phyloP scores from a whole-genome alignment of 2,329 filamentous ascomycete genomes.

The Drechslerella coelobrocha region DNA sequence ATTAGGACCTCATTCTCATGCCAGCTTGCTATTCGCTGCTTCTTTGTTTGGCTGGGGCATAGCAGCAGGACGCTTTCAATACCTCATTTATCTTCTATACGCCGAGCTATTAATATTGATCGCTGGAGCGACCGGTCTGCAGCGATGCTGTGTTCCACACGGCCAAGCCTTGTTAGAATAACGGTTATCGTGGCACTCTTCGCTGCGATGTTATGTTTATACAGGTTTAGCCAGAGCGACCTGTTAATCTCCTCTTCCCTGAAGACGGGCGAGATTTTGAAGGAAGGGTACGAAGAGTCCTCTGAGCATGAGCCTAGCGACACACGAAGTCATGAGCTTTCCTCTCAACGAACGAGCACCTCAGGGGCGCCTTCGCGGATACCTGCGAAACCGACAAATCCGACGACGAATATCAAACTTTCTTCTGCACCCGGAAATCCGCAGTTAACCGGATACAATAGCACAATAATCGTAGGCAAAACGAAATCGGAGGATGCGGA shows the following conservation, averaged over 20 bases:
- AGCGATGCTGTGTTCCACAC: neutral
- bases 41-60: too few relatives aligned
- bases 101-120: too few relatives aligned
- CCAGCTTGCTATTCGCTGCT: too few relatives aligned
- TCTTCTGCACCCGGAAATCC: too few relatives aligned
- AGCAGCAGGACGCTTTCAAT: too few relatives aligned
- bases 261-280: neutral
- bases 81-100: too few relatives aligned
- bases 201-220: neutral
- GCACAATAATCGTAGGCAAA: slow-evolving; percentile 40
- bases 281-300: neutral
- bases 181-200: neutral
- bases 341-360: neutral
- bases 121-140: too few relatives aligned
- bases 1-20: too few relatives aligned
- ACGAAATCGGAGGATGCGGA: slow-evolving; percentile 18
- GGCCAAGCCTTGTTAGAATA: neutral
- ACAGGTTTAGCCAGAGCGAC: neutral
- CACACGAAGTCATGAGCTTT: neutral
- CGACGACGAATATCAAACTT: too few relatives aligned
- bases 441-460: slow-evolving; percentile 4
- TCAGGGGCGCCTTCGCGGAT: too few relatives aligned
- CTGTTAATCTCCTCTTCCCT: neutral
- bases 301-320: neutral
- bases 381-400: too few relatives aligned